Evolutionary conservation across 257 asterid species (phyloP).

Genomic region (Nemophila menziesii): DNA sequence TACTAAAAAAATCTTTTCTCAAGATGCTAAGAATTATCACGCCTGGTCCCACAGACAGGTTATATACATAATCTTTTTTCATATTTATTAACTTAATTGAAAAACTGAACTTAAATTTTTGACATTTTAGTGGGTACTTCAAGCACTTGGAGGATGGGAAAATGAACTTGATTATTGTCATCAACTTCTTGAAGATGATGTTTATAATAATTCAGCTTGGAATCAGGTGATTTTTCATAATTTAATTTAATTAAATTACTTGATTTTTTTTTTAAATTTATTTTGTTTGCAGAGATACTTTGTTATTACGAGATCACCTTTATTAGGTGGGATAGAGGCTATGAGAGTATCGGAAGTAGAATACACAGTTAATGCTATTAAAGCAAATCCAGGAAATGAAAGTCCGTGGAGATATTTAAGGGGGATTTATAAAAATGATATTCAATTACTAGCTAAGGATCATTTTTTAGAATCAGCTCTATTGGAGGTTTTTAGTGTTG

Average conservation of each 20-base stretch:
- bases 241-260: too few species aligned
- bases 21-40: slow-evolving; percentile 89
- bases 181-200: slow-evolving; percentile 63
- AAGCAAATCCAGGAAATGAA: slow-evolving; percentile 63
- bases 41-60: slow-evolving; percentile 99
- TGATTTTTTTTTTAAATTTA: neutral
- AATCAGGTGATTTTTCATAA: slow-evolving; percentile 72
- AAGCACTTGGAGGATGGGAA: slow-evolving; percentile 93
- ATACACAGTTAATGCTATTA: slow-evolving; percentile 56
- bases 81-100: slow-evolving; percentile 1
- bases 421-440: slow-evolving; percentile 52
- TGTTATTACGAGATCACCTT: slow-evolving; percentile 70
- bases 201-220: slow-evolving; percentile 95
- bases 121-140: slow-evolving; percentile 86
- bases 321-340: slow-evolving; percentile 55
- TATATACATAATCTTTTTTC: slow-evolving; percentile 6
- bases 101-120: slow-evolving; percentile 7
- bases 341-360: slow-evolving; percentile 73
- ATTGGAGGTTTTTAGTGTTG: slow-evolving; percentile 38
- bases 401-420: slow-evolving; percentile 97
- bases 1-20: slow-evolving; percentile 46
- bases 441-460: slow-evolving; percentile 33
- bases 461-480: slow-evolving; percentile 61
- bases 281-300: slow-evolving; percentile 55
- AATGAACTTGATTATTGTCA: slow-evolving; percentile 79